Base-by-base conservation (phyloP, 768 basidiomycete species). In the Mycena floridula region DNA sequence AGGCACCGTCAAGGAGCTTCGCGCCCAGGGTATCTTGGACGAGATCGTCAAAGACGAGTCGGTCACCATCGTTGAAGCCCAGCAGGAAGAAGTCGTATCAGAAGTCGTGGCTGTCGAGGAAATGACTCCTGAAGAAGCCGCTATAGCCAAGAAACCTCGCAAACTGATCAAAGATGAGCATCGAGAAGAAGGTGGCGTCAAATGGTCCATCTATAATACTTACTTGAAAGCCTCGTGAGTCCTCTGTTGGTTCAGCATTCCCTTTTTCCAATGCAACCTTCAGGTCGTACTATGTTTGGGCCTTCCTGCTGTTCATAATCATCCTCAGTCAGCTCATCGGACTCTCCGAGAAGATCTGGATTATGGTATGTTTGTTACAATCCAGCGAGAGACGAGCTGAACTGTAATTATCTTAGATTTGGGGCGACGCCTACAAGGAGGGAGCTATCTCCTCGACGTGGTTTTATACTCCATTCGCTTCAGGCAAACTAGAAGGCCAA, bases 131-230 rank as follows among this genome's bases (percentile, higher is more conserved):
- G 65, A 65, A 2, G 52, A 53, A 20, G 60, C 59, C 16, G 59
- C 51, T 18, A 55, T 51, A 5, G 59, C 45, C 16, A 57, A 53
- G 1, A 85, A 80, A 49, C 82, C 86, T 0, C 65, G 81, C 23
- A 85, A 88, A 54, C 63, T 91, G 9, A 61, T 91, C 45, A 82
- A 89, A 57, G 89, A 91, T 39, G 89, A 93, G 56, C 82, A 89
- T 47, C 61, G 89, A 36, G 86, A 87, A 49, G 73, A 73, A 2
- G 92, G 91, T 0, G 80, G 82, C 27, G 90, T 94, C 24, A 89
- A 88, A 55, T 90, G 87, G 85, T 62, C 65, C 1, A 71, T 82
- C 25, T 83, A 83, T 46, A 74, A 79, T 11, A 67, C 76, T 5
- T 89, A 93, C 54, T 57, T 91, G 47, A 72, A 78, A 58, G 84